Conservation (phyloP, 495 filamentous ascomycete genomes). For the Hypoxylon fragiforme region DNA sequence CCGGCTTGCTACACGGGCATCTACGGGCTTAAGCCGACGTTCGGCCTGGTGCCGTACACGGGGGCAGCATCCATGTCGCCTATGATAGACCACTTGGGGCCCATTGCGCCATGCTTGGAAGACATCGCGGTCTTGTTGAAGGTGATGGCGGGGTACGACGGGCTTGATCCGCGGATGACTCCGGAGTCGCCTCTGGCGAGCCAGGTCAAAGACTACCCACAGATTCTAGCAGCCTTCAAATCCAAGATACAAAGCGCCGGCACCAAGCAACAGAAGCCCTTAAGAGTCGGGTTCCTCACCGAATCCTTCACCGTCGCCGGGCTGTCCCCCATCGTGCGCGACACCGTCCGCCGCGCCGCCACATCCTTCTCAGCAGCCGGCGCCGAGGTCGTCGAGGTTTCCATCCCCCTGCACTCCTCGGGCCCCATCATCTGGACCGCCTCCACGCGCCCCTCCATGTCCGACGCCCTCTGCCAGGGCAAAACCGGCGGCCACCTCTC, state of each 20-base stretch:
- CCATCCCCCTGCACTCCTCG: slow-evolving; percentile 54
- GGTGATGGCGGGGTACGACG: slow-evolving; percentile 52
- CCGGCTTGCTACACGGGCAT: slow-evolving; percentile 37
- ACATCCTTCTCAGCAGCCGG: slow-evolving; percentile 50
- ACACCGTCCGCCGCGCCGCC: slow-evolving; percentile 46
- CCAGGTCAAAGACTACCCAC: slow-evolving; percentile 38
- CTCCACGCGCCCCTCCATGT: slow-evolving; percentile 47
- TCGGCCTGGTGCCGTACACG: slow-evolving; percentile 36
- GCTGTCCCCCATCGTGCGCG: slow-evolving; percentile 37
- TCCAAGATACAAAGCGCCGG: background rate
- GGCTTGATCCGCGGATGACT: slow-evolving; percentile 49
- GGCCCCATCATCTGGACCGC: slow-evolving; percentile 55
- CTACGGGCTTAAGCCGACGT: slow-evolving; percentile 44
- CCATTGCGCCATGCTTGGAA: slow-evolving; percentile 44
- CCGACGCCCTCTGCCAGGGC: slow-evolving; percentile 44
- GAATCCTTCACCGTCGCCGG: slow-evolving; percentile 3
- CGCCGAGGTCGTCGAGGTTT: slow-evolving; percentile 53
- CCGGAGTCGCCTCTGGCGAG: slow-evolving; percentile 34
- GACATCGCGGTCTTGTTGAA: slow-evolving; percentile 49
- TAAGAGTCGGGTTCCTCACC: slow-evolving; percentile 1
- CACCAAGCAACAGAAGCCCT: background rate
- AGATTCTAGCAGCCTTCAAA: slow-evolving; percentile 7
- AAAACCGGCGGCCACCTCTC: slow-evolving; percentile 40
- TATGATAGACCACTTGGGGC: slow-evolving; percentile 45
- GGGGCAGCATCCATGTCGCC: slow-evolving; percentile 43